Conservation (phyloP, 305 asterid species). For the Fraxinus velutina region DNA sequence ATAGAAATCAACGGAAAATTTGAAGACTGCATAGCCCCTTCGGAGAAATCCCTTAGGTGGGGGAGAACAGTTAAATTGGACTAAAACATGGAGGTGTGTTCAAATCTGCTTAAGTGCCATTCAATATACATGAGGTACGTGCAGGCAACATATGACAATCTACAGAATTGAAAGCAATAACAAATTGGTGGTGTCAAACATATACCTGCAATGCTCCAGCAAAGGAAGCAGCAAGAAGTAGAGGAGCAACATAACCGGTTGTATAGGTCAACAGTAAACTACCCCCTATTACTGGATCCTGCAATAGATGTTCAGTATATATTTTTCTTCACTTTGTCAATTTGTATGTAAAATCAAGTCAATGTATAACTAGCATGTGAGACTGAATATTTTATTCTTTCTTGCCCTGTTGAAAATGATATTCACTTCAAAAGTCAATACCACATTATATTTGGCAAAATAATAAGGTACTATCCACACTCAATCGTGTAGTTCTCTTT, state of each 20-base stretch:
- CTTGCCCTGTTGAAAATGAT: background rate
- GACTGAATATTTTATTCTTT: background rate
- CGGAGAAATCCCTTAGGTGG: background rate
- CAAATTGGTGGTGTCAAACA: background rate
- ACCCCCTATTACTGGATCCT: slow-evolving; percentile 89
- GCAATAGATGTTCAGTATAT: slow-evolving; percentile 18
- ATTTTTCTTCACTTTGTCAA: slow-evolving; percentile 3
- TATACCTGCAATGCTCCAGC: slow-evolving; percentile 97
- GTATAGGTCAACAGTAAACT: slow-evolving; percentile 89
- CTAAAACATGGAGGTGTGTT: background rate
- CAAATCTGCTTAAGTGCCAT: background rate
- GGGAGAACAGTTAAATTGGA: background rate
- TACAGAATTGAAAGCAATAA: background rate
- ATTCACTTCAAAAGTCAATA: background rate
- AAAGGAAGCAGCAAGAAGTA: slow-evolving; percentile 96
- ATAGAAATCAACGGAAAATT: background rate
- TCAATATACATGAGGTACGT: background rate
- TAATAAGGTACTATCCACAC: background rate
- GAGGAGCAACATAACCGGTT: slow-evolving; percentile 90
- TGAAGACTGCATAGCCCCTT: background rate
- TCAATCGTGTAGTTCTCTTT: background rate
- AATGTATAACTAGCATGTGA: background rate
- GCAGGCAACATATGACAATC: background rate
- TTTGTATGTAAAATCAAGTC: background rate
- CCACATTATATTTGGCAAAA: background rate